Evolutionary conservation across 192 early-diverging fungal genomes (phyloP).

Genomic region (Cladochytrium replicatum): DNA sequence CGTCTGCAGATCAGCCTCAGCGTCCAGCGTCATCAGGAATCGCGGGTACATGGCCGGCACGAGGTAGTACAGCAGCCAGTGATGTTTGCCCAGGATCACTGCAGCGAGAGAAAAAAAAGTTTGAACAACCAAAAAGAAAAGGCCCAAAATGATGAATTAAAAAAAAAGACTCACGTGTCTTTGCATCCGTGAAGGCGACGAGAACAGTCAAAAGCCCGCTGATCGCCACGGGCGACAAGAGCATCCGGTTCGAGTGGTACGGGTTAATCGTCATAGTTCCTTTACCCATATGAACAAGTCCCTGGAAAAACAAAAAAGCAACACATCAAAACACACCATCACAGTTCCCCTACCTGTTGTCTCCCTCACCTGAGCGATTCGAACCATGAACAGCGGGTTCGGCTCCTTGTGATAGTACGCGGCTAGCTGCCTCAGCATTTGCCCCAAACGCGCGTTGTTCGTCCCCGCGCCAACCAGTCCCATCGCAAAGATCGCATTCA

Average conservation of each 20-base stretch:
- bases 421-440: conserved; percentile 93
- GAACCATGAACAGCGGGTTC: conserved; percentile 72
- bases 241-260: conserved; percentile 80
- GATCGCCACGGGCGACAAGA: conserved; percentile 83
- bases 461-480: conserved; percentile 97
- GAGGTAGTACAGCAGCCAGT: conserved; percentile 91
- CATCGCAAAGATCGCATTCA: conserved; percentile 98
- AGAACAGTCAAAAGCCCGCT: conserved; percentile 81
- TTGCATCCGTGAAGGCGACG: conserved; percentile 83
- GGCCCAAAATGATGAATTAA: background rate
- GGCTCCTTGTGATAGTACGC: conserved; percentile 96
- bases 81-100: conserved; percentile 81
- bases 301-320: no score
- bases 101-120: background rate
- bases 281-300: conserved; percentile 93
- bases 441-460: conserved; percentile 96
- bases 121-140: background rate
- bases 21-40: conserved; percentile 95
- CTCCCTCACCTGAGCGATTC: conserved; percentile 68
- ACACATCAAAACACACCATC: no score
- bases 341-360: no score
- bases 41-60: conserved; percentile 94
- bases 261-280: conserved; percentile 96
- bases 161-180: conserved; percentile 64
- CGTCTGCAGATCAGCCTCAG: conserved; percentile 70